phyloP scores from a whole-genome alignment of 495 filamentous ascomycete genomes.

The Trichocladium antarcticum region DNA sequence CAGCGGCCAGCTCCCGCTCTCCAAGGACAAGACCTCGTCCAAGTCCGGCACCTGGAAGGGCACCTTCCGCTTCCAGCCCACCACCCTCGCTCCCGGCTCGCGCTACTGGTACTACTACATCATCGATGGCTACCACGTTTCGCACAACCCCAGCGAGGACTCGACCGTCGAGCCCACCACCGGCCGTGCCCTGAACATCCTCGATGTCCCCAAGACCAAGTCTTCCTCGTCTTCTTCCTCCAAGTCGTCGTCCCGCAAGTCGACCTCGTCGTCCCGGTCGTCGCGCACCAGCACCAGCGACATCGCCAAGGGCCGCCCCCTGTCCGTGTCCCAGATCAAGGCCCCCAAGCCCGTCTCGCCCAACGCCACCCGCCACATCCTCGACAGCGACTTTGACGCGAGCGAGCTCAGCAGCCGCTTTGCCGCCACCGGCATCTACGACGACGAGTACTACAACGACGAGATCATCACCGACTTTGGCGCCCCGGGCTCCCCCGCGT shows the following conservation, averaged over 20 bases:
- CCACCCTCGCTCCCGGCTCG: conserved; percentile 67
- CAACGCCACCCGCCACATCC: conserved; percentile 71
- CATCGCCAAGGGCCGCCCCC: conserved; percentile 73
- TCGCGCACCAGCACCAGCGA: conserved; percentile 18
- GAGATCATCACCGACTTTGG: conserved; percentile 46
- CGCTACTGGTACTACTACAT: conserved; percentile 99
- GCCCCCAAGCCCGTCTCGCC: conserved; percentile 83
- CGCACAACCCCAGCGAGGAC: conserved; percentile 85
- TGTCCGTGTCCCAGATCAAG: conserved; percentile 80
- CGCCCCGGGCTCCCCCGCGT: conserved; percentile 44
- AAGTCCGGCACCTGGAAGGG: conserved; percentile 86
- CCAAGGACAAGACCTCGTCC: conserved; percentile 65
- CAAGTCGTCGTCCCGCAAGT: conserved; percentile 28
- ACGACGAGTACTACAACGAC: conserved; percentile 56
- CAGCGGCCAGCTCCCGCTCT: conserved; percentile 78
- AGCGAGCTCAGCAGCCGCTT: conserved; percentile 64
- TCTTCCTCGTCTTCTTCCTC: conserved; percentile 40
- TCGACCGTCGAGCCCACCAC: conserved; percentile 94
- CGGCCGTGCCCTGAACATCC: conserved; percentile 80
- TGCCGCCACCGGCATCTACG: conserved; percentile 56
- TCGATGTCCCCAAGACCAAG: conserved; percentile 45
- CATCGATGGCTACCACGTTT: conserved; percentile 98
- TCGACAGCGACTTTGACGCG: conserved; percentile 61
- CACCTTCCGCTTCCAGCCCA: conserved; percentile 87
- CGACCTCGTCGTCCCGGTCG: conserved; percentile 24